Conservation (phyloP, 306 rosid genomes). For the Glycine soja region DNA sequence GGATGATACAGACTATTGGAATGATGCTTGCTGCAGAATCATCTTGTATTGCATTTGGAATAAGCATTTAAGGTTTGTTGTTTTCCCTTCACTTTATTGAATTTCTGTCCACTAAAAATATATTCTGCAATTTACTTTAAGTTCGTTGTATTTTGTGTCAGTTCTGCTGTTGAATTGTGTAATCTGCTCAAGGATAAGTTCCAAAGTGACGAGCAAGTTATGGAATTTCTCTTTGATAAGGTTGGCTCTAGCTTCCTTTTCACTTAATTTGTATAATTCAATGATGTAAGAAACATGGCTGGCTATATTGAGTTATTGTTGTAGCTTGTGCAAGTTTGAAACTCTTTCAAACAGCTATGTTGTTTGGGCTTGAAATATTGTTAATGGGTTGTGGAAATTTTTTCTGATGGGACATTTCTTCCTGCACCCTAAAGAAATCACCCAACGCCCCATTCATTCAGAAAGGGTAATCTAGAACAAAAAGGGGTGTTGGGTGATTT, state of each 20-base stretch:
- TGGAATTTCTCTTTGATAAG: slow-evolving; percentile 70
- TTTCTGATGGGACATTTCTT: no score
- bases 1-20: slow-evolving; percentile 62
- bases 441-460: no score
- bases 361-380: slow-evolving; percentile 4
- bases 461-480: no score
- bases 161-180: slow-evolving; percentile 69
- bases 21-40: slow-evolving; percentile 70
- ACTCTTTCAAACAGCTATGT: slow-evolving; percentile 7
- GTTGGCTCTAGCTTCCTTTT: slow-evolving; percentile 53
- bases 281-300: slow-evolving; percentile 23
- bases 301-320: slow-evolving; percentile 4
- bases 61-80: slow-evolving; percentile 74
- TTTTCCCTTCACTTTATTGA: slow-evolving; percentile 10
- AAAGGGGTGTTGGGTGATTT: no score
- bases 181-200: slow-evolving; percentile 72
- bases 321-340: slow-evolving; percentile 13
- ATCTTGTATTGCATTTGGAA: slow-evolving; percentile 67
- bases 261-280: slow-evolving; percentile 32
- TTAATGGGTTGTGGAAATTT: not conserved
- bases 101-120: slow-evolving; percentile 24
- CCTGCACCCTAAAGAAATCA: no score
- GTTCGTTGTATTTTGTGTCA: slow-evolving; percentile 48
- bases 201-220: slow-evolving; percentile 54
- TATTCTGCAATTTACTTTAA: slow-evolving; percentile 23